These are phyloP conservation scores for Claviceps africana DNA, from an alignment of 2,329 filamentous ascomycete genomes.

Conservation along the genomic window DNA sequence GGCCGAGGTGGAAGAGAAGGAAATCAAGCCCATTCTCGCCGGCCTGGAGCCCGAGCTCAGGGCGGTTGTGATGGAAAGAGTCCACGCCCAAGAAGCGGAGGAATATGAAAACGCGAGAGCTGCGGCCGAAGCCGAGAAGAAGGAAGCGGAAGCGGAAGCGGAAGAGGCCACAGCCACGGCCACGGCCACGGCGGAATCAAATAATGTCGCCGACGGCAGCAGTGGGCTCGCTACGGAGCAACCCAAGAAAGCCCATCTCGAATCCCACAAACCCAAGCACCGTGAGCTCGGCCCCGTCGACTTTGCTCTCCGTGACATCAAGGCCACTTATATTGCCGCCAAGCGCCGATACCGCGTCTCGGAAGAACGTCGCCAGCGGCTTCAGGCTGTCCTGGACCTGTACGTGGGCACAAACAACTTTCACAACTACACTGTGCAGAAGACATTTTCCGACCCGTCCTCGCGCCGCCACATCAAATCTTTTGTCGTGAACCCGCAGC, in stretches of 20 bases:
- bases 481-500: slow-evolving; percentile 62
- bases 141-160: slow-evolving; percentile 8
- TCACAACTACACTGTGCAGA: slow-evolving; percentile 96
- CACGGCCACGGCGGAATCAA: slow-evolving; percentile 7
- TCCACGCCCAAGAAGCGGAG: slow-evolving; percentile 31
- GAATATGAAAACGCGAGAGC: slow-evolving; percentile 9
- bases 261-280: slow-evolving; percentile 24
- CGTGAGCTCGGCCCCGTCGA: slow-evolving; percentile 40
- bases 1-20: slow-evolving; percentile 65
- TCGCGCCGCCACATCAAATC: slow-evolving; percentile 86
- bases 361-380: slow-evolving; percentile 51
- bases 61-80: slow-evolving; percentile 45
- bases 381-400: slow-evolving; percentile 59
- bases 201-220: background rate
- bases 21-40: slow-evolving; percentile 58
- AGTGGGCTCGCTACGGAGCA: slow-evolving; percentile 8
- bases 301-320: slow-evolving; percentile 57
- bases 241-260: slow-evolving; percentile 11
- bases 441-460: slow-evolving; percentile 65
- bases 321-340: slow-evolving; percentile 65
- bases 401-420: slow-evolving; percentile 83
- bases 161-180: slow-evolving; percentile 9
- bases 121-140: slow-evolving; percentile 6
- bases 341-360: slow-evolving; percentile 78
- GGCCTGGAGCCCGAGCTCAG: slow-evolving; percentile 49